Conservation (phyloP, 345 rosid genomes). For the Lepidium didymum region DNA sequence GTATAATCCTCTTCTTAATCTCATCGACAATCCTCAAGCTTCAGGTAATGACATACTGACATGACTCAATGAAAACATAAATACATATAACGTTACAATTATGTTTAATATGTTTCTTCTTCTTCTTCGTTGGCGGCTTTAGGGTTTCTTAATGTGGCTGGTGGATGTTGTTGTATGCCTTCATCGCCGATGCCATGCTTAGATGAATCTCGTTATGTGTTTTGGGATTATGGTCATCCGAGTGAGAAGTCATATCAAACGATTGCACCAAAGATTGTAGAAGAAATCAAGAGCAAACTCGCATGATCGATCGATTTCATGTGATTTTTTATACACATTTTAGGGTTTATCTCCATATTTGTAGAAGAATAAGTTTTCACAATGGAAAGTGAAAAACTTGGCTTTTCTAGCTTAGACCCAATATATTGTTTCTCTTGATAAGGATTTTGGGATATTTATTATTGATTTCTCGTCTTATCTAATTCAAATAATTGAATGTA, state of each 20-base stretch:
- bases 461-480: no score
- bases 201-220: conserved; percentile 11
- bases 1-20: conserved; percentile 26
- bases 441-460: no score
- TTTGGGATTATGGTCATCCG: conserved; percentile 29
- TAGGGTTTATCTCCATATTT: no score
- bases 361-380: no score
- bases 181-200: neutral
- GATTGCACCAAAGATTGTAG: conserved; percentile 1
- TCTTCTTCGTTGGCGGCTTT: neutral
- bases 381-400: no score
- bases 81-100: neutral
- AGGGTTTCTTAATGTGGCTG: conserved; percentile 10
- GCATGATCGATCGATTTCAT: neutral
- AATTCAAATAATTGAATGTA: no score
- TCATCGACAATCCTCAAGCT: conserved; percentile 42
- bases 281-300: neutral
- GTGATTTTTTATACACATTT: no score
- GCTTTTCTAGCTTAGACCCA: no score
- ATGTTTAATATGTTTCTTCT: neutral
- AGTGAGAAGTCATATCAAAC: conserved; percentile 21
- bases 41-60: conserved; percentile 40
- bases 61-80: neutral
- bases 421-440: no score
- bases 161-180: conserved; percentile 2